These are phyloP conservation scores for Termitomyces sp. DNA, from an alignment of 768 basidiomycete species.

Conservation along the genomic window DNA sequence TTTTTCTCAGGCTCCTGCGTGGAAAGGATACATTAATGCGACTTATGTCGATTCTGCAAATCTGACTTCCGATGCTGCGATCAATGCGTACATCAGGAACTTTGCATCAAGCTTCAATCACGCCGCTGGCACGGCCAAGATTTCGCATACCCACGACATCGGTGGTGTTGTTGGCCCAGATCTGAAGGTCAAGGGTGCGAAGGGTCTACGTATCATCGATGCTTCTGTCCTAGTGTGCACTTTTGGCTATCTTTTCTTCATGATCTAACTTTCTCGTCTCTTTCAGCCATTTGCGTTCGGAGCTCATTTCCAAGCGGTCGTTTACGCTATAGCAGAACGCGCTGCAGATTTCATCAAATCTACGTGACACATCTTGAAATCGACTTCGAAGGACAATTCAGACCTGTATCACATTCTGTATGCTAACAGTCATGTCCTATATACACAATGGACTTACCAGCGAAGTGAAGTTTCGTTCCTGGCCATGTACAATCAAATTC, in stretches of 20 bases:
- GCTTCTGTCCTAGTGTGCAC: slow-evolving; percentile 3
- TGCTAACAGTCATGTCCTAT: no score
- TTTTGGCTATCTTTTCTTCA: not conserved
- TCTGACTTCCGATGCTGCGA: not conserved
- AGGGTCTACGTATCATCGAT: slow-evolving; percentile 2
- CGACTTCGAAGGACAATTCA: no score
- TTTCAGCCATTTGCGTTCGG: slow-evolving; percentile 4
- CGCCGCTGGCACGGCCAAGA: slow-evolving; percentile 1
- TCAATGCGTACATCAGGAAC: slow-evolving; percentile 1
- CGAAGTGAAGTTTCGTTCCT: no score
- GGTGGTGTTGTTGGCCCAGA: slow-evolving; percentile 7
- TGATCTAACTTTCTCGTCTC: not conserved
- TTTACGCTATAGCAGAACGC: slow-evolving; percentile 6
- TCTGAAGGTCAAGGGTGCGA: slow-evolving; percentile 4
- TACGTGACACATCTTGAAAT: no score
- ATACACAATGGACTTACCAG: no score
- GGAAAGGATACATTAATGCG: slow-evolving; percentile 1
- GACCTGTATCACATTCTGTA: no score
- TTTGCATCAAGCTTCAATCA: slow-evolving; percentile 2
- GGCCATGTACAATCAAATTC: no score
- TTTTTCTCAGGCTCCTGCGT: slow-evolving; percentile 1
- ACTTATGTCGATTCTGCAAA: slow-evolving; percentile 3
- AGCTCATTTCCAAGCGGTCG: slow-evolving; percentile 5
- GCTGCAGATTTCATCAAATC: slow-evolving; percentile 5
- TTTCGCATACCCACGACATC: not conserved